phyloP scores from a whole-genome alignment of 768 basidiomycete species.

The Agrocybe praecox region DNA sequence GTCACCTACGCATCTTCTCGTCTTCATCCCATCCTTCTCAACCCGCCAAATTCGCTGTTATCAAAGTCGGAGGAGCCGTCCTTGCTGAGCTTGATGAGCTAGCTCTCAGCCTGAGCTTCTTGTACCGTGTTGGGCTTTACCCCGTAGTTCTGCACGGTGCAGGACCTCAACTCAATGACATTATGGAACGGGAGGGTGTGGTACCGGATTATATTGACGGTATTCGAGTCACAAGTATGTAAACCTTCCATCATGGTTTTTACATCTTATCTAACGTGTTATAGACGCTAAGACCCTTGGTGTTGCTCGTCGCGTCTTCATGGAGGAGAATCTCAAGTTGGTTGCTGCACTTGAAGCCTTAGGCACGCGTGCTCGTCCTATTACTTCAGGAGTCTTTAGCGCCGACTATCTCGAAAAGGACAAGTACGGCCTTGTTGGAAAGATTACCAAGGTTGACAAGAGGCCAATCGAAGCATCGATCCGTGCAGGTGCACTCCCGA shows the following conservation, averaged over 20 bases:
- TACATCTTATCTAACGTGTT: conserved; percentile 1
- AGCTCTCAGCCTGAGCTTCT: conserved; percentile 92
- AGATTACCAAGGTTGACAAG: conserved; percentile 94
- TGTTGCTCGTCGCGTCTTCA: conserved; percentile 94
- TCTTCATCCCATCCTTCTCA: conserved; percentile 88
- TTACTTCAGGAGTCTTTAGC: conserved; percentile 97
- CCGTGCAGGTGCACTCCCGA: conserved; percentile 93
- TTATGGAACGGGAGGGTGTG: conserved; percentile 91
- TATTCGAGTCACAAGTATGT: conserved; percentile 91
- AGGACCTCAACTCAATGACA: conserved; percentile 93
- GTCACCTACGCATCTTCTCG: conserved; percentile 97
- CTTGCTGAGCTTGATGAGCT: conserved; percentile 92
- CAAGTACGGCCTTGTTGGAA: conserved; percentile 95
- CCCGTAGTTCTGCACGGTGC: conserved; percentile 97
- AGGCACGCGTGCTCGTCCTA: conserved; percentile 95
- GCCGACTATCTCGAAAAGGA: conserved; percentile 94
- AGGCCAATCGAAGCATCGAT: conserved; percentile 96
- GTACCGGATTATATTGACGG: conserved; percentile 97
- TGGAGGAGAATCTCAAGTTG: conserved; percentile 96
- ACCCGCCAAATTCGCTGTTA: conserved; percentile 94
- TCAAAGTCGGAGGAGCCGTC: conserved; percentile 98
- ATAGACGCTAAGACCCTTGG: conserved; percentile 91
- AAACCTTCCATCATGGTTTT: neutral
- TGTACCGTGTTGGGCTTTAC: conserved; percentile 97
- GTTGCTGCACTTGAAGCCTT: conserved; percentile 91